phyloP scores from a whole-genome alignment of 106 monocot species.

The Allium cepa region DNA sequence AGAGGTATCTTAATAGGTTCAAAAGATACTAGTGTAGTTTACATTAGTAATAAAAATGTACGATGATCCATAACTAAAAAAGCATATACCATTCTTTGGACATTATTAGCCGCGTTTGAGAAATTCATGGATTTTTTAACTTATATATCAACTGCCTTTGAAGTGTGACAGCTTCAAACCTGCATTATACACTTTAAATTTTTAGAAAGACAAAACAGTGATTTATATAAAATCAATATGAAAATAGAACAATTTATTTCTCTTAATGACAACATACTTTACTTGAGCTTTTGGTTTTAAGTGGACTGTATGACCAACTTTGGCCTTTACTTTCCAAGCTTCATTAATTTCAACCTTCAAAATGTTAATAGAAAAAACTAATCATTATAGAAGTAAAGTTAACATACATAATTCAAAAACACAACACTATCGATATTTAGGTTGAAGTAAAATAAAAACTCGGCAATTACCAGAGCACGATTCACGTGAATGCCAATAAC shows the following conservation, averaged over 20 bases:
- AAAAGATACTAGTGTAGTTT: too few species aligned
- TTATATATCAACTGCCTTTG: constrained; percentile 33
- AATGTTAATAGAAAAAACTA: neutral
- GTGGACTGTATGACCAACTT: constrained; percentile 36
- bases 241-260: neutral
- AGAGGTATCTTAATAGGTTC: too few species aligned
- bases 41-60: too few species aligned
- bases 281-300: constrained; percentile 66
- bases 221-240: neutral
- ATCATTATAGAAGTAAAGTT: neutral
- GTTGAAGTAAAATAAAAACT: neutral
- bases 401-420: too few species aligned
- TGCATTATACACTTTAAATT: constrained; percentile 14
- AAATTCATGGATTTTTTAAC: constrained; percentile 33
- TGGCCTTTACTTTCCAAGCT: constrained; percentile 48
- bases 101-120: constrained; percentile 9
- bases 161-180: constrained; percentile 61
- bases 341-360: constrained; percentile 66
- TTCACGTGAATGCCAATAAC: constrained; percentile 58
- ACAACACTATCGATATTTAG: too few species aligned
- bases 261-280: constrained; percentile 21
- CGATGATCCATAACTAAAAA: neutral
- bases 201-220: neutral
- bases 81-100: constrained; percentile 48
- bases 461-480: constrained; percentile 61